These are phyloP conservation scores for Phytopythium vexans DNA, from an alignment of 352 stramenopile species.

Conservation along the genomic window DNA sequence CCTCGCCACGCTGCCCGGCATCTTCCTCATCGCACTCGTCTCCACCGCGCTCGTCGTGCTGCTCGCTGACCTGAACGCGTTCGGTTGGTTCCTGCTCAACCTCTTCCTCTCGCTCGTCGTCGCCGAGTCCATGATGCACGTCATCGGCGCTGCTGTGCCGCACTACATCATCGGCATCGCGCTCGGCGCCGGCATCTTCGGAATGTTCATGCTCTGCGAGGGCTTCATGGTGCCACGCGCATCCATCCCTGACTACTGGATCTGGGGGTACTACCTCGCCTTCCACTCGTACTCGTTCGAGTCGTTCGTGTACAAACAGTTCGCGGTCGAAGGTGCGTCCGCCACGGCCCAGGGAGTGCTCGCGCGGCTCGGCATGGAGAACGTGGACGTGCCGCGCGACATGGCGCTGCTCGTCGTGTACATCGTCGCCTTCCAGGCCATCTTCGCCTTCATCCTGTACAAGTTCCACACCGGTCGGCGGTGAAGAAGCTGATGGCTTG, in stretches of 20 bases:
- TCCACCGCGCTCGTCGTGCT: conserved; percentile 44
- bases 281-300: conserved; percentile 86
- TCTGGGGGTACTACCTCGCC: conserved; percentile 81
- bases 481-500: conserved; percentile 11
- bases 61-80: conserved; percentile 47
- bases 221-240: conserved; percentile 62
- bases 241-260: conserved; percentile 64
- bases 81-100: conserved; percentile 57
- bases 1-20: conserved; percentile 59
- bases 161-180: conserved; percentile 85
- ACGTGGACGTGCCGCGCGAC: conserved; percentile 38
- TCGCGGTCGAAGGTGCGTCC: conserved; percentile 25
- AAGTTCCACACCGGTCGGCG: conserved; percentile 58
- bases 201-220: no score
- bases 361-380: conserved; percentile 30
- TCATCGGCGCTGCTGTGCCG: conserved; percentile 64
- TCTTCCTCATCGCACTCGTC: conserved; percentile 64
- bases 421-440: conserved; percentile 20
- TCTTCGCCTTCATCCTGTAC: conserved; percentile 47
- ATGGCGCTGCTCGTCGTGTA: conserved; percentile 44
- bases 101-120: conserved; percentile 73
- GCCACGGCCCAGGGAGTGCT: conserved; percentile 11
- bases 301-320: conserved; percentile 79
- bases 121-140: conserved; percentile 75
- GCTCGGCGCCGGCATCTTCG: conserved; percentile 61